phyloP scores from a whole-genome alignment of 1,284 basidiomycete species.

The Hypsizygus ulmarius region DNA sequence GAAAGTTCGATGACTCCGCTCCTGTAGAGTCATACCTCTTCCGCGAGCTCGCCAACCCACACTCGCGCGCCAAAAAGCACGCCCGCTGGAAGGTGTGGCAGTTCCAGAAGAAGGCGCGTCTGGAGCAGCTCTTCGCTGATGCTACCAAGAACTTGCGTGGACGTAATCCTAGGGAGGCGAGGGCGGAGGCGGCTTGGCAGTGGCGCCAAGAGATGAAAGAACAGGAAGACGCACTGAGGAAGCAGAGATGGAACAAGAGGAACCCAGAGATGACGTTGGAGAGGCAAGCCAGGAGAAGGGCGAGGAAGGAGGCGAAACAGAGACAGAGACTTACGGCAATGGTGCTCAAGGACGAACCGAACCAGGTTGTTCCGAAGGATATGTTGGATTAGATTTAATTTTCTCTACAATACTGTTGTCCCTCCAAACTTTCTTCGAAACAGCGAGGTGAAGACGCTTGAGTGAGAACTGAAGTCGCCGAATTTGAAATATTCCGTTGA shows the following conservation, averaged over 20 bases:
- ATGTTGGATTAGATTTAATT: constrained; percentile 15
- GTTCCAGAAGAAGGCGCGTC: constrained; percentile 43
- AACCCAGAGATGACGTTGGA: constrained; percentile 42
- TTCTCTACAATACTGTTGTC: constrained; percentile 1
- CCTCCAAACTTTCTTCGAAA: neutral
- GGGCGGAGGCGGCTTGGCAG: constrained; percentile 69
- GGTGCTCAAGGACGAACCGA: constrained; percentile 56
- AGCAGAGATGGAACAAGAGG: constrained; percentile 53
- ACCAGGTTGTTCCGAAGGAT: constrained; percentile 62
- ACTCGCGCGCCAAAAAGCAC: constrained; percentile 77
- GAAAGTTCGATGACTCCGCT: constrained; percentile 43
- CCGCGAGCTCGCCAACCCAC: constrained; percentile 74
- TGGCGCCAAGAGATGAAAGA: constrained; percentile 60
- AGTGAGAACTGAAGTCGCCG: no score
- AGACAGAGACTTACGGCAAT: constrained; percentile 60
- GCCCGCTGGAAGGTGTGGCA: constrained; percentile 64
- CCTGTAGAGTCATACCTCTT: constrained; percentile 65
- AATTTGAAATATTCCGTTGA: no score
- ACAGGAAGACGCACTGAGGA: constrained; percentile 57
- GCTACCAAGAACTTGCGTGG: constrained; percentile 58
- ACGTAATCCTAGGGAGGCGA: constrained; percentile 56
- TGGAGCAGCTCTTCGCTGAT: constrained; percentile 50
- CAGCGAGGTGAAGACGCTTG: no score
- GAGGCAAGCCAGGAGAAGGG: constrained; percentile 54
- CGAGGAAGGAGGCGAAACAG: constrained; percentile 58